Evolutionary conservation across 805 yeast species (phyloP).

Genomic region (Saccharomycopsis oosterbeekiorum): DNA sequence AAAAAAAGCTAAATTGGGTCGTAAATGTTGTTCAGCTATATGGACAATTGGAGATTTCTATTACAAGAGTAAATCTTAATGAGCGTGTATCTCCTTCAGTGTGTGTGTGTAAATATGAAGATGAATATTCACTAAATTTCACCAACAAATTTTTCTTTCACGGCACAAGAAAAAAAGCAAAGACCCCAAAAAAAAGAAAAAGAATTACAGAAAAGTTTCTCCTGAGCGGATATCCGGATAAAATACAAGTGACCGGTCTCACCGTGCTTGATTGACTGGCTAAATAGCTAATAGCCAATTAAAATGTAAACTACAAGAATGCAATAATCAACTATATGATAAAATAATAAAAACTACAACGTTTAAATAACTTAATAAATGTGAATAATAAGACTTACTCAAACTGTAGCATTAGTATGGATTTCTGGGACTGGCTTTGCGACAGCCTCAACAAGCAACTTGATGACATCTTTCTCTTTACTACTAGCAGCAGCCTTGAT

Average conservation of each 20-base stretch:
- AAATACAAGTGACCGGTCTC: no score
- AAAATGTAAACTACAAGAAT: no score
- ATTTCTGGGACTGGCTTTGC: slow-evolving; percentile 71
- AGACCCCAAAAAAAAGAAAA: background rate
- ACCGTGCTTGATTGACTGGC: no score
- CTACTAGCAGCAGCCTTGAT: slow-evolving; percentile 54
- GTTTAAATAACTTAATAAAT: background rate
- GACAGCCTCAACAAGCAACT: slow-evolving; percentile 71
- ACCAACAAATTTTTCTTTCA: background rate
- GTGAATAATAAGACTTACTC: background rate
- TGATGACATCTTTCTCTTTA: slow-evolving; percentile 59
- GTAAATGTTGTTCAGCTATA: no score
- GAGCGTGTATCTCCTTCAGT: background rate
- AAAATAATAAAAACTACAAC: background rate
- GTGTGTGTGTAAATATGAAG: background rate
- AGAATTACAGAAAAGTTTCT: background rate
- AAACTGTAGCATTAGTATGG: slow-evolving; percentile 57
- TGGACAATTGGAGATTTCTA: background rate
- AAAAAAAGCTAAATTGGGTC: background rate
- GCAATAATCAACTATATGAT: background rate
- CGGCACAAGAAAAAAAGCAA: background rate
- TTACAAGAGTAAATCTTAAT: background rate
- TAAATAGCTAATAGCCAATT: background rate
- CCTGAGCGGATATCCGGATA: background rate
- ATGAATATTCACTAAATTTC: background rate